phyloP scores from a whole-genome alignment of 768 basidiomycete species.

The Suillus tomentosus region DNA sequence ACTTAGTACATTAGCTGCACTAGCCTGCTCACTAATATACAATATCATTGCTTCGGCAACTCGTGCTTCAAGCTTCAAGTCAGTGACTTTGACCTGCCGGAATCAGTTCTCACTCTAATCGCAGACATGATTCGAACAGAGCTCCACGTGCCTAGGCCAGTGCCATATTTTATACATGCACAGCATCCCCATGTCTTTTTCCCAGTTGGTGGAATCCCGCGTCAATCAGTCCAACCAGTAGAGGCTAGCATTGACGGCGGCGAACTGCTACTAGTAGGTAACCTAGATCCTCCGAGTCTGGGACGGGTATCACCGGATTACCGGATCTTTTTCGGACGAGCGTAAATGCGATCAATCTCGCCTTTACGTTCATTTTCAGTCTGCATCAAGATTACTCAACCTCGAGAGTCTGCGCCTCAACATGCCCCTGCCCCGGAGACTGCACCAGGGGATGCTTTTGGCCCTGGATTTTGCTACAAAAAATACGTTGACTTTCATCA shows the following conservation, averaged over 20 bases:
- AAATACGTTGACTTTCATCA: conserved; percentile 17
- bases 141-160: not conserved
- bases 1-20: not conserved
- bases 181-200: not conserved
- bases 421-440: conserved; percentile 83
- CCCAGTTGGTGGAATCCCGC: not conserved
- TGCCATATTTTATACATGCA: not conserved
- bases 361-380: too few relatives aligned
- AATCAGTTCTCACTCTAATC: not conserved
- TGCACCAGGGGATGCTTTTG: conserved; percentile 85
- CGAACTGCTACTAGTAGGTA: not conserved
- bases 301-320: not conserved
- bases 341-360: too few relatives aligned
- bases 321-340: not conserved
- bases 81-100: not conserved
- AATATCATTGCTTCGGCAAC: not conserved
- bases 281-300: not conserved
- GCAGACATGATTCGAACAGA: not conserved
- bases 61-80: not conserved
- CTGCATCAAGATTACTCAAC: too few relatives aligned
- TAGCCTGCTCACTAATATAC: not conserved
- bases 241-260: not conserved
- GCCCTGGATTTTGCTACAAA: conserved; percentile 74
- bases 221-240: not conserved
- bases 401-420: too few relatives aligned